phyloP scores from a whole-genome alignment of 2,329 filamentous ascomycete species.

The Alternaria arbusti region DNA sequence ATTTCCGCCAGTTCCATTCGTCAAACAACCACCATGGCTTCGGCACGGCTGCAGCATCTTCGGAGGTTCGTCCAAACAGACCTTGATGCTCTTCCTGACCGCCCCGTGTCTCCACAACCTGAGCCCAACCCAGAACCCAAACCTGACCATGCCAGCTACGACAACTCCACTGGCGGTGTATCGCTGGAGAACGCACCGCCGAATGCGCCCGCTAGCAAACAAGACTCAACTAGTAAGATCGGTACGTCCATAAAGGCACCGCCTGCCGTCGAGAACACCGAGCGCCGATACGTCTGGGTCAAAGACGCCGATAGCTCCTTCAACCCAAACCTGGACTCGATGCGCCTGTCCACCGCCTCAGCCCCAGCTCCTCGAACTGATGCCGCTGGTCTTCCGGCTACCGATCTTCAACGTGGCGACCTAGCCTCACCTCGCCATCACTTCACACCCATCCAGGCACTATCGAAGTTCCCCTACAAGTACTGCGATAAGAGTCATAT shows the following conservation, averaged over 20 bases:
- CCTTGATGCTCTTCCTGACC: constrained; percentile 35
- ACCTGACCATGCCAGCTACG: neutral
- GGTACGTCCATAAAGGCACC: neutral
- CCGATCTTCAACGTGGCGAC: constrained; percentile 36
- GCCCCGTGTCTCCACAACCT: neutral
- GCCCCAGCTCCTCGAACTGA: neutral
- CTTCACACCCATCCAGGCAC: constrained; percentile 53
- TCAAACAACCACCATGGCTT: constrained; percentile 26
- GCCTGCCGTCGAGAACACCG: constrained; percentile 10
- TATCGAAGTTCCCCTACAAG: constrained; percentile 65
- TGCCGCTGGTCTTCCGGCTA: constrained; percentile 18
- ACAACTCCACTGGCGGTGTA: constrained; percentile 33
- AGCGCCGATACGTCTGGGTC: constrained; percentile 30
- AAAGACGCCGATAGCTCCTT: constrained; percentile 30
- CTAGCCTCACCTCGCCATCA: constrained; percentile 41
- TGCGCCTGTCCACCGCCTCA: constrained; percentile 9
- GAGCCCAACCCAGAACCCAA: neutral
- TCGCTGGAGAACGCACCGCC: constrained; percentile 11
- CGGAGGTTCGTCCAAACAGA: constrained; percentile 25
- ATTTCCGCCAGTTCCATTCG: neutral
- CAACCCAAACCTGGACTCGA: constrained; percentile 27
- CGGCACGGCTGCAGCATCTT: constrained; percentile 33
- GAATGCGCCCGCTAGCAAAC: constrained; percentile 14
- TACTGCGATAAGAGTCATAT: constrained; percentile 60
- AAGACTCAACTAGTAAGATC: neutral